These are phyloP conservation scores for Neckera pumila DNA, from an alignment of 225 moss, liverwort and hornwort genomes.

Conservation along the genomic window DNA sequence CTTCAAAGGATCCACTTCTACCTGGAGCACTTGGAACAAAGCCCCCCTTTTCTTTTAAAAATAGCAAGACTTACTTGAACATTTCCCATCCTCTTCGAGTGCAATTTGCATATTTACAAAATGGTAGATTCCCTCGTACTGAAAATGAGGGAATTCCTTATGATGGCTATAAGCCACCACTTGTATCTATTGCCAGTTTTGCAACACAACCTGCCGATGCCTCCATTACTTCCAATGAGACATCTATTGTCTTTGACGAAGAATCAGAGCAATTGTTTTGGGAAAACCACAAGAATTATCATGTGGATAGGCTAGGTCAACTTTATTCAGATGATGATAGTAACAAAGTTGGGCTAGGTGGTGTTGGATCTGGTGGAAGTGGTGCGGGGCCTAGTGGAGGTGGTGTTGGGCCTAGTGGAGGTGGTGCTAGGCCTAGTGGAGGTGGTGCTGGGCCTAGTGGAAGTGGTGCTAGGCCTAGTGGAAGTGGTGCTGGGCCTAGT, in stretches of 20 bases:
- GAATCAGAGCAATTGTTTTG: not conserved
- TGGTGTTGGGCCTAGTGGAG: too few relatives aligned
- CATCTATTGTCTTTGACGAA: fast-evolving
- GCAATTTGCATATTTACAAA: fast-evolving
- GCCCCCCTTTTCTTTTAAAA: not conserved
- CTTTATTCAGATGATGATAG: not conserved
- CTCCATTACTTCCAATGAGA: not conserved
- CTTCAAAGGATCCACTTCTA: fast-evolving
- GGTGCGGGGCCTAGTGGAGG: too few relatives aligned
- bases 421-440: fast-evolving
- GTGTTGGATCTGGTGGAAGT: too few relatives aligned
- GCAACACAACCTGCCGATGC: fast-evolving
- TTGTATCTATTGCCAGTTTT: not conserved
- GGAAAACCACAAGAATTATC: fast-evolving
- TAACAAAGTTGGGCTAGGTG: too few relatives aligned
- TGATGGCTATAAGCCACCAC: fast-evolving
- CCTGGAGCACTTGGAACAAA: not conserved
- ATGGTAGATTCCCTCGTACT: fast-evolving
- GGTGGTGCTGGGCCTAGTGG: too few relatives aligned
- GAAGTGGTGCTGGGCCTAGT: too few relatives aligned
- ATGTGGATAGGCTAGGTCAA: fast-evolving
- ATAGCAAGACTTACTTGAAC: not conserved
- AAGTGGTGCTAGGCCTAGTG: too few relatives aligned
- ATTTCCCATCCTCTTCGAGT: not conserved
- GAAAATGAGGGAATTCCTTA: too few relatives aligned